These are phyloP conservation scores for Penicillium sp. DNA, from an alignment of 2,329 filamentous ascomycete genomes.

Conservation along the genomic window DNA sequence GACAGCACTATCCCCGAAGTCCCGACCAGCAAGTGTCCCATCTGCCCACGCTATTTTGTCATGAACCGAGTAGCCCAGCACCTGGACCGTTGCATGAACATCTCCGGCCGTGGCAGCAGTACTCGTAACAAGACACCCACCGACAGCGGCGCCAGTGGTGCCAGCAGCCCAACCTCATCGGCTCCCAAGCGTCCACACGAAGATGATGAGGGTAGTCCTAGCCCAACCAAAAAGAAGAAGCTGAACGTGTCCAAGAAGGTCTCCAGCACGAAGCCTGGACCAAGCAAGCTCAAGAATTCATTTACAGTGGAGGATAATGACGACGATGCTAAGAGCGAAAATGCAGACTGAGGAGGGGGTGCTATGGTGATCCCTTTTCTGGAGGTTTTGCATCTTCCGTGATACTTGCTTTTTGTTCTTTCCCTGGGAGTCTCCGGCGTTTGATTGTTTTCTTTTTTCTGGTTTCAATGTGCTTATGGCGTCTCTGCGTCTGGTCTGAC, in stretches of 20 bases:
- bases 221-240: slow-evolving; percentile 59
- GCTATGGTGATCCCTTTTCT: background rate
- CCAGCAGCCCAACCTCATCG: slow-evolving; percentile 43
- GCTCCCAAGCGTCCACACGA: slow-evolving; percentile 47
- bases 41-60: slow-evolving; percentile 66
- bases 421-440: slow-evolving; percentile 16
- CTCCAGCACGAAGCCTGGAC: slow-evolving; percentile 45
- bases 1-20: slow-evolving; percentile 37
- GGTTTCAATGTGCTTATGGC: slow-evolving; percentile 26
- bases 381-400: slow-evolving; percentile 19
- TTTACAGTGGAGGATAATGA: slow-evolving; percentile 45
- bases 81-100: slow-evolving; percentile 65
- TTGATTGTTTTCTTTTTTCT: slow-evolving; percentile 20
- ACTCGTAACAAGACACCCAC: slow-evolving; percentile 51
- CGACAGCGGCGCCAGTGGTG: slow-evolving; percentile 52
- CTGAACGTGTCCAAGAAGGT: slow-evolving; percentile 46
- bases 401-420: slow-evolving; percentile 16
- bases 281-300: slow-evolving; percentile 52
- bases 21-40: slow-evolving; percentile 60
- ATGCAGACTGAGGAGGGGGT: slow-evolving; percentile 36
- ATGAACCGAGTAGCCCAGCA: slow-evolving; percentile 67
- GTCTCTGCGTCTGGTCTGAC: slow-evolving; percentile 28
- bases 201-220: slow-evolving; percentile 51
- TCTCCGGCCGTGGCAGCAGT: slow-evolving; percentile 59
- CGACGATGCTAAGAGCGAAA: slow-evolving; percentile 45